phyloP scores from a whole-genome alignment of 805 yeast genomes.

The Wickerhamomyces queroliae region DNA sequence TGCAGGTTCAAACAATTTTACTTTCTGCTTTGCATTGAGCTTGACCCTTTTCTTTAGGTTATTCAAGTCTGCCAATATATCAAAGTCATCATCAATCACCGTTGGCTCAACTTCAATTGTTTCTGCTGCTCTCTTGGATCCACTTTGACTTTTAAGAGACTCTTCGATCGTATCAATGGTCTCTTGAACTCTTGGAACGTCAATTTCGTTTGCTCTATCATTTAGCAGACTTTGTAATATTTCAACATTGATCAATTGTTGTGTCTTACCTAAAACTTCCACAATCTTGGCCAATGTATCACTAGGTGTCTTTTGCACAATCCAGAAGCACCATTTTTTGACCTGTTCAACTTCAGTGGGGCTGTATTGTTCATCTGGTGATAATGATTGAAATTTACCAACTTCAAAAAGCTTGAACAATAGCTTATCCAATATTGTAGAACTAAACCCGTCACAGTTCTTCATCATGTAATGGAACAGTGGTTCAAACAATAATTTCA shows the following conservation, averaged over 20 bases:
- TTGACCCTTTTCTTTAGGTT: conserved; percentile 22
- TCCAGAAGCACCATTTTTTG: conserved; percentile 13
- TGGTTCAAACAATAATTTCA: conserved; percentile 26
- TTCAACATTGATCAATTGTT: conserved; percentile 3
- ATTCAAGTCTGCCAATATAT: conserved; percentile 25
- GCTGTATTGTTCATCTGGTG: neutral
- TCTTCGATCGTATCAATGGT: neutral
- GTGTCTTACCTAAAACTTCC: conserved; percentile 13
- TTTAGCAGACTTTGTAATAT: conserved; percentile 5
- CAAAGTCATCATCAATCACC: conserved; percentile 7
- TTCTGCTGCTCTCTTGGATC: neutral
- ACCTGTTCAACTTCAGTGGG: conserved; percentile 6
- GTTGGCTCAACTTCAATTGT: too few species aligned
- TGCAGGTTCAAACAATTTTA: conserved; percentile 12
- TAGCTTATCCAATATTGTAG: conserved; percentile 13
- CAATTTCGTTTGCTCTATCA: conserved; percentile 1
- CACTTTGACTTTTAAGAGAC: neutral
- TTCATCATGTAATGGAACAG: conserved; percentile 9
- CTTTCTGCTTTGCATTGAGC: conserved; percentile 3
- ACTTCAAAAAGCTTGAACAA: conserved; percentile 9
- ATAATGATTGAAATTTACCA: conserved; percentile 7
- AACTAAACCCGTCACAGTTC: conserved; percentile 12
- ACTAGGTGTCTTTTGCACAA: conserved; percentile 5
- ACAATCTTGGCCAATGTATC: conserved; percentile 3
- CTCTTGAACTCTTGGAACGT: neutral